Evolutionary conservation across 2,329 filamentous ascomycete genomes (phyloP), one percentile per base, ranked within the genome.

Genomic region (Exserohilum rostratum): DNA sequence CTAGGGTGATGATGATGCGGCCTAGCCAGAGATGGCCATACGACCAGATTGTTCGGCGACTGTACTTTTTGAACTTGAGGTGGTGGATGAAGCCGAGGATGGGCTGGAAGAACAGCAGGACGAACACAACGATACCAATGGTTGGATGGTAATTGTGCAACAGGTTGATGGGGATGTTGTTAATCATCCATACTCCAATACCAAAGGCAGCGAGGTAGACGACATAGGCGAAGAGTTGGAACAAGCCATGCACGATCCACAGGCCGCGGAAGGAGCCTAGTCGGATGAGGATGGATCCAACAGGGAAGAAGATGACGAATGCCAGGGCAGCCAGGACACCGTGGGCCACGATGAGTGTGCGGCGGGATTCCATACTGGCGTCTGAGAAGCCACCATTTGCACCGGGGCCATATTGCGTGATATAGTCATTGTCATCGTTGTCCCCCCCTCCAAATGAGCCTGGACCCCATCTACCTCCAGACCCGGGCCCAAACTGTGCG

Each of bases 1-100:
- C 83, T 1, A 85, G 69, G 0, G 78, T 73, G 11, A 86, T 78
- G 20, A 80, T 73, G 20, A 75, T 61, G 3, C 83, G 77, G n/a
- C 83, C 83, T 18, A 84, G 65, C 83, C 83, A 86, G 38, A 84
- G 75, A 62, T 86, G 83, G 2, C 69, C 70, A 55, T 81, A 77
- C 0, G 80, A 81, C 67, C 78, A 80, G 6, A 77, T 57, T 1
- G 78, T 80, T 29, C 80, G 79, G 9, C 68, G 67, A 6, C 75
- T 74, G 12, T 77, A 76, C 58, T 78, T 80, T 49, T 79, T 79
- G 73, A 79, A 85, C 37, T 80, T 62, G 3, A 70, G 55, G 61
- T 86, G 83, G 57, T 86, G 83, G 2, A 83, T 55, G 15, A 78
- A 64, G 3, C 83, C 83, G 33, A 83, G 72, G 2, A 79, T 67